Evolutionary conservation across 768 basidiomycete species (phyloP), one percentile per base, ranked within the genome.

Genomic region (Boletus insuetus): DNA sequence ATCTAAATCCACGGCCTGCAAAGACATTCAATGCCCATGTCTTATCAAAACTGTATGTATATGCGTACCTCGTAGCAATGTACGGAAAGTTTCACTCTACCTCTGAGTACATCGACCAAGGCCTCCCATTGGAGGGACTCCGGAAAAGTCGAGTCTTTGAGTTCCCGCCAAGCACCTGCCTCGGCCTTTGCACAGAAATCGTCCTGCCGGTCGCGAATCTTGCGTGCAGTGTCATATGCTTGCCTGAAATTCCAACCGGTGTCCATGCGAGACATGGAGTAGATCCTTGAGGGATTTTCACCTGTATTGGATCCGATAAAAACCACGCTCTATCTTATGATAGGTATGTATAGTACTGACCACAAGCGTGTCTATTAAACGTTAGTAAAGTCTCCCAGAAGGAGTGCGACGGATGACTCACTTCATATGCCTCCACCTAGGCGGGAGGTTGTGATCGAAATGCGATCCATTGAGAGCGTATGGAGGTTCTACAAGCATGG

Each of bases 211-310:
- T 77, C 70, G 68, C 83, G 87, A 45, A 92, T 69, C 59, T 84
- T 81, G 32, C 81, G 79, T 1, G 91, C 94, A 64, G 86, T 79
- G 40, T 83, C 77, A 64, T 93, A 94, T 10, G 91, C 92, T n/a
- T 81, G 76, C 45, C 93, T 84, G 67, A 90, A 81, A 11, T 85
- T 77, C 85, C 89, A 94, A 58, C 83, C 79, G 0, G 81, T 77
- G 63, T 96, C 93, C 84, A 94, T 88, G 16, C 92, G 82, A 31
- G 73, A 80, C 29, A 68, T 59, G 19, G 81, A 80, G 57, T 84
- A 80, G 6, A 54, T 59, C 10, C 69, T 69, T 8, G 66, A 67
- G 8, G 70, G 70, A 49, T 74, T 74, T 58, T 74, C 73, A 14
- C 72, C 71, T 63, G 45, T 26, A 12, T 22, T 49, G 24, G 32